Conservation (phyloP, 2,329 filamentous ascomycete genomes). For the Clathrospora elynae region DNA sequence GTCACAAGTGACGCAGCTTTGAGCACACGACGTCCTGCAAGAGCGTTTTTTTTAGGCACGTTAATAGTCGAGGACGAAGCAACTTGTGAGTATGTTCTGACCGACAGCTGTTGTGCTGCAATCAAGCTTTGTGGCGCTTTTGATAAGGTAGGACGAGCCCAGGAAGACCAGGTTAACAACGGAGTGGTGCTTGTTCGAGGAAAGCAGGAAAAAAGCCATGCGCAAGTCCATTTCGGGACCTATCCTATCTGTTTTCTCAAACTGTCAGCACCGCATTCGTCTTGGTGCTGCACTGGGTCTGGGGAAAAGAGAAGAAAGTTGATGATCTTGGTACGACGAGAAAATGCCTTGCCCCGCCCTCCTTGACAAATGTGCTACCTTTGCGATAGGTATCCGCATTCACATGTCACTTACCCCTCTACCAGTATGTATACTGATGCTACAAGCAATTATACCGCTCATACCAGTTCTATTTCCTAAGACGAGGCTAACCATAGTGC, state of each 20-base stretch:
- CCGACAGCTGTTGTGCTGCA: conserved; percentile 30
- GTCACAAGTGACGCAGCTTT: conserved; percentile 16
- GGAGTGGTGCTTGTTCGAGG: conserved; percentile 5
- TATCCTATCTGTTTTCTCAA: neutral
- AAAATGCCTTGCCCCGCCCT: conserved; percentile 1
- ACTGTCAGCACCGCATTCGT: neutral
- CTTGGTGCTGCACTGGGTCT: neutral
- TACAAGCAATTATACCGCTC: neutral
- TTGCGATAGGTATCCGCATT: conserved; percentile 7
- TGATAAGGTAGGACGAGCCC: conserved; percentile 19
- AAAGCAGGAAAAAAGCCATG: conserved; percentile 3
- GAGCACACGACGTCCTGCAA: conserved; percentile 8
- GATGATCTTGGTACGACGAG: conserved; percentile 6
- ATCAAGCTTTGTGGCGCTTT: conserved; percentile 47
- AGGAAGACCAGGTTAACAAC: too few relatives aligned
- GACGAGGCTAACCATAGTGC: conserved; percentile 11
- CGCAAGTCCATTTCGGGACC: neutral
- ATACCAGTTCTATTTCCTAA: neutral
- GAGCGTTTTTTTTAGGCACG: neutral
- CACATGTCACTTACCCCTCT: too few relatives aligned
- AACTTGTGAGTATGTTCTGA: conserved; percentile 18
- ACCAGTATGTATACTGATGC: neutral
- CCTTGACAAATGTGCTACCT: conserved; percentile 8
- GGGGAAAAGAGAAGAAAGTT: neutral
- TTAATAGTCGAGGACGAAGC: neutral